These are phyloP conservation scores for Thraustochytrium striatum DNA, from an alignment of 352 stramenopile genomes.

Conservation along the genomic window DNA sequence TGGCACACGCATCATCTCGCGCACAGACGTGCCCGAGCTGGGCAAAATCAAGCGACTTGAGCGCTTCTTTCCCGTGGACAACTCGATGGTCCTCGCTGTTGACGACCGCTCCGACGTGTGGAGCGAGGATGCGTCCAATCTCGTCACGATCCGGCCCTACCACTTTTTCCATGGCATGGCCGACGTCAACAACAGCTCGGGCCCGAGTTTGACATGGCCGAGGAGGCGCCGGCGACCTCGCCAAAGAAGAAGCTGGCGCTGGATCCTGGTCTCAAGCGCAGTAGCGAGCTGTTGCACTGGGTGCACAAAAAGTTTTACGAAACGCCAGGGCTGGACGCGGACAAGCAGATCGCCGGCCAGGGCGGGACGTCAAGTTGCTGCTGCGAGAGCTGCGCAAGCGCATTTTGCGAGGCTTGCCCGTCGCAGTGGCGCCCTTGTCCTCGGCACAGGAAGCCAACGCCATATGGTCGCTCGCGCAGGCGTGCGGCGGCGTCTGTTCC, in stretches of 20 bases:
- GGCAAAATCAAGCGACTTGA: conserved; percentile 43
- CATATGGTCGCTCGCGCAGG: neutral
- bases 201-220: conserved; percentile 33
- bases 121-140: conserved; percentile 37
- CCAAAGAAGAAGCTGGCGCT: neutral
- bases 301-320: conserved; percentile 38
- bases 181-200: conserved; percentile 51
- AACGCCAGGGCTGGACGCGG: neutral
- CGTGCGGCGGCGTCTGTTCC: neutral
- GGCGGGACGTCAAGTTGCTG: conserved; percentile 36
- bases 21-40: conserved; percentile 70
- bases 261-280: conserved; percentile 32
- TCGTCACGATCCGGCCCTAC: conserved; percentile 48
- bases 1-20: conserved; percentile 70
- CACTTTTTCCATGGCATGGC: conserved; percentile 48
- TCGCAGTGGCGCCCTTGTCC: too few species aligned
- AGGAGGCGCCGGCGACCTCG: conserved; percentile 13
- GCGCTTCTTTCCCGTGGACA: conserved; percentile 33
- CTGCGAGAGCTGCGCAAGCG: conserved; percentile 8
- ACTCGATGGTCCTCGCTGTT: conserved; percentile 51
- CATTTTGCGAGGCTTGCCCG: conserved; percentile 5
- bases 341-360: neutral
- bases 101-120: conserved; percentile 52
- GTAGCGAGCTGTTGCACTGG: conserved; percentile 31
- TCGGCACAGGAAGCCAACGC: neutral